Base-by-base conservation (phyloP, 2,329 filamentous ascomycete genomes). In the Colletotrichum sublineola region DNA sequence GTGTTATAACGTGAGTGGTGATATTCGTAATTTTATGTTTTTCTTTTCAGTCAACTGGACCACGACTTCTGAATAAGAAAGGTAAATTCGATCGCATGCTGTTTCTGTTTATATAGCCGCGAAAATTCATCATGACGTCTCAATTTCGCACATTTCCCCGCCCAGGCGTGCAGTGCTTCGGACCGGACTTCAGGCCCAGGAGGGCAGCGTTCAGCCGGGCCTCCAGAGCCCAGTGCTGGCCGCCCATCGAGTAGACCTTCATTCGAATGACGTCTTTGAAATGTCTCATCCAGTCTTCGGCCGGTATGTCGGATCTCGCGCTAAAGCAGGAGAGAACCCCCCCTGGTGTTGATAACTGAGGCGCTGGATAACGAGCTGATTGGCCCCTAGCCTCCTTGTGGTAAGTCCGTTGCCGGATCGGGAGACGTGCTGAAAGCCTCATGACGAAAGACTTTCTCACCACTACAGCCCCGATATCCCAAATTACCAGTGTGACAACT, bases 211-310 rank as follows among this genome's bases (percentile, higher is more conserved):
- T 5, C 18, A 38, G 12, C 29, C n/a, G 53, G 38, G 40, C 53
- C 33, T 52, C 33, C 20, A 18, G 7, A 33, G 50, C 14, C 50
- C 15, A 33, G 29, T 55, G 38, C 36, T 36, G 4, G 18, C 20
- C 20, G 12, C 15, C 52, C 46, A 11, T 36, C 38, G 69, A 60
- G 50, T 20, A 38, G 24, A 24, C n/a, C 33, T 36, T 42, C 38
- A 18, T n/a, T 15, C 68, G 53, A 46, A 69, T 72, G 69, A 72
- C 69, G 66, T 72, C 69, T 69, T 60, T 64, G 69, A 72, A 38
- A 48, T 42, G n/a, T 14, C 33, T 14, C 33, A 6, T n/a, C 14
- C 46, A 18, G 31, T 14, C 18, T 33, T 72, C 65, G 53, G 69
- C 29, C 46, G 38, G 24, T n/a, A 20, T 60, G 46, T 31, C 33